A percentile compares a stretch with the other conserved stretches of the same genome.
These are phyloP conservation scores for Cyberlindnera subsufficiens DNA, from an alignment of 805 yeast species.

Conservation along the genomic window DNA sequence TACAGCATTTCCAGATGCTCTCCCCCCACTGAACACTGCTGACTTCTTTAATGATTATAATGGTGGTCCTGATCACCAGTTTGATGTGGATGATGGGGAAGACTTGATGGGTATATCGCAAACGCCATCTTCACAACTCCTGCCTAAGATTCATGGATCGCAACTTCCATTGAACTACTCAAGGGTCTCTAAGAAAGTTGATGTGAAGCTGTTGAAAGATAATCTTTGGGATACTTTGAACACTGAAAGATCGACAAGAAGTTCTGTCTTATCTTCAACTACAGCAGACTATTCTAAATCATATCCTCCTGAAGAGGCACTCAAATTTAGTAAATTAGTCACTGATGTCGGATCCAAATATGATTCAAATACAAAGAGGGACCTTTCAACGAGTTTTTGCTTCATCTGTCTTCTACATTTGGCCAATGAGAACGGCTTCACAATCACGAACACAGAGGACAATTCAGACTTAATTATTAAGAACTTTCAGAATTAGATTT, in stretches of 20 bases:
- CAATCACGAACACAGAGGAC: conserved; percentile 37
- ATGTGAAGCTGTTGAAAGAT: conserved; percentile 67
- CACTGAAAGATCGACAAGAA: conserved; percentile 4
- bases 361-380: conserved; percentile 47
- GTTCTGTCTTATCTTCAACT: background rate
- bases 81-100: conserved; percentile 21
- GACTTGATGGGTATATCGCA: conserved; percentile 26
- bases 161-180: conserved; percentile 48
- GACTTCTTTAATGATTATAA: conserved; percentile 33
- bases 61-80: conserved; percentile 25
- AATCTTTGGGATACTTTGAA: conserved; percentile 64
- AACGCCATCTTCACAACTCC: conserved; percentile 17
- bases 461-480: conserved; percentile 19
- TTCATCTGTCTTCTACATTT: conserved; percentile 79
- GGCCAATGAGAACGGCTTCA: conserved; percentile 79
- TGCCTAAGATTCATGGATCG: conserved; percentile 17
- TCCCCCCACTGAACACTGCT: conserved; percentile 26
- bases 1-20: conserved; percentile 28
- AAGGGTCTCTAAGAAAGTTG: conserved; percentile 72
- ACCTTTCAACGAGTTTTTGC: conserved; percentile 78
- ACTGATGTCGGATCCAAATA: conserved; percentile 47
- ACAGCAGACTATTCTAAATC: background rate
- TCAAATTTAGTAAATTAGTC: conserved; percentile 42
- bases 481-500: background rate
- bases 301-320: conserved; percentile 1